phyloP scores from a whole-genome alignment of 345 rosid genomes.

The Jatropha curcas region DNA sequence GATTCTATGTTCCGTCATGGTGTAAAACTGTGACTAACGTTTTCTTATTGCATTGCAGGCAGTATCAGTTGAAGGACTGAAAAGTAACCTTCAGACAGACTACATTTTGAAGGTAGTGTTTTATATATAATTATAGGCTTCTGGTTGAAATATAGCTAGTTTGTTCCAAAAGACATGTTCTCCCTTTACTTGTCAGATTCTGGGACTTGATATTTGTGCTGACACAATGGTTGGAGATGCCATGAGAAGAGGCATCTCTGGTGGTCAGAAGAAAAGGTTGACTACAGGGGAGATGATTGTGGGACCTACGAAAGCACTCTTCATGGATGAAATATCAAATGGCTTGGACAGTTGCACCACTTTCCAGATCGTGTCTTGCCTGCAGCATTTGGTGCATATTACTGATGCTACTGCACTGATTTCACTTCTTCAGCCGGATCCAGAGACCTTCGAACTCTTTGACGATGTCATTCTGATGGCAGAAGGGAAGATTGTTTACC shows the following conservation, averaged over 20 bases:
- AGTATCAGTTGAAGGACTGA: conserved; percentile 34
- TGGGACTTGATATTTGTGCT: conserved; percentile 43
- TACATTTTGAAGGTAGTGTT: conserved; percentile 39
- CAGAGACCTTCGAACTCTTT: conserved; percentile 60
- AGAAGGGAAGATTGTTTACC: conserved; percentile 58
- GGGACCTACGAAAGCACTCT: conserved; percentile 59
- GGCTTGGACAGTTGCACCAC: conserved; percentile 74
- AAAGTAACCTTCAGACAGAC: conserved; percentile 41
- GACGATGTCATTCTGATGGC: conserved; percentile 63
- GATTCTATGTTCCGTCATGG: not conserved
- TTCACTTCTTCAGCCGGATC: conserved; percentile 74
- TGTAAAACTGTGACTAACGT: not conserved
- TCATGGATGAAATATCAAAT: conserved; percentile 73
- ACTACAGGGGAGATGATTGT: conserved; percentile 68
- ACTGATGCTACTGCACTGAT: conserved; percentile 55
- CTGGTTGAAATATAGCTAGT: not conserved
- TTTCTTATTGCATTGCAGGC: conserved; percentile 32
- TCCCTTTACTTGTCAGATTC: conserved; percentile 31
- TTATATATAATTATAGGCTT: not conserved
- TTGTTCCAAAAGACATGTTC: not conserved
- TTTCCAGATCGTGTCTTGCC: conserved; percentile 54
- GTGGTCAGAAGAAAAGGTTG: conserved; percentile 46
- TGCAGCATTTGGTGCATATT: conserved; percentile 58
- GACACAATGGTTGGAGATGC: conserved; percentile 41
- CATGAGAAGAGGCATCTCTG: conserved; percentile 45